Evolutionary conservation across 208 protist species (phyloP).

Genomic region (Crithidia brevicula): DNA sequence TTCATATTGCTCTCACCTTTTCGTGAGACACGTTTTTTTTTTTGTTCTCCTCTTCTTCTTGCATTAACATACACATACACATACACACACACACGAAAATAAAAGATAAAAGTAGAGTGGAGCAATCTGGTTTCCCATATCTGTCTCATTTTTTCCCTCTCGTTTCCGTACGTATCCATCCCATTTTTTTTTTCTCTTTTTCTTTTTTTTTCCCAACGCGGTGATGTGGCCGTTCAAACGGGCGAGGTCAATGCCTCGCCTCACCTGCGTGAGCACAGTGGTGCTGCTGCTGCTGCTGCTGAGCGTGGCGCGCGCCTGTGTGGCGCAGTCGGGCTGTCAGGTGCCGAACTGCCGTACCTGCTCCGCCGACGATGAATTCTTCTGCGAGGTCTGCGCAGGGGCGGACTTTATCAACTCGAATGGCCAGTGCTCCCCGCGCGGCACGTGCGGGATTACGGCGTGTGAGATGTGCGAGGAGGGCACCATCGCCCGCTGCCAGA

Average conservation of each 20-base stretch:
- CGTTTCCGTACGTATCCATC: background rate
- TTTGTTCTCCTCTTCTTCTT: no score
- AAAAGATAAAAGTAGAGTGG: no score
- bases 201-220: conserved; percentile 1
- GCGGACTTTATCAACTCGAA: conserved; percentile 11
- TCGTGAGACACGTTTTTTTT: no score
- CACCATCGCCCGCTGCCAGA: conserved; percentile 13
- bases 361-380: conserved; percentile 9
- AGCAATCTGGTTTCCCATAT: no score
- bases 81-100: no score
- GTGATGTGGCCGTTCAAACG: background rate
- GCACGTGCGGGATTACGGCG: conserved; percentile 18
- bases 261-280: no score
- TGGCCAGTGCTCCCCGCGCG: conserved; percentile 19
- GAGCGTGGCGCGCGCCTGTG: background rate
- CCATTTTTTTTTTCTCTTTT: conserved; percentile 12
- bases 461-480: conserved; percentile 16
- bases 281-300: background rate
- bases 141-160: background rate
- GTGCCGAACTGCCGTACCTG: conserved; percentile 25
- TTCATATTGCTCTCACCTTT: no score
- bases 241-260: no score
- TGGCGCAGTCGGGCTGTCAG: background rate
- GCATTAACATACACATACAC: no score
- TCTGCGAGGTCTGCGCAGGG: conserved; percentile 17